A percentile compares a stretch with the other conserved stretches of the same genome.
Conservation (phyloP, 2,329 filamentous ascomycete genomes). For the Anthostomella pinea region DNA sequence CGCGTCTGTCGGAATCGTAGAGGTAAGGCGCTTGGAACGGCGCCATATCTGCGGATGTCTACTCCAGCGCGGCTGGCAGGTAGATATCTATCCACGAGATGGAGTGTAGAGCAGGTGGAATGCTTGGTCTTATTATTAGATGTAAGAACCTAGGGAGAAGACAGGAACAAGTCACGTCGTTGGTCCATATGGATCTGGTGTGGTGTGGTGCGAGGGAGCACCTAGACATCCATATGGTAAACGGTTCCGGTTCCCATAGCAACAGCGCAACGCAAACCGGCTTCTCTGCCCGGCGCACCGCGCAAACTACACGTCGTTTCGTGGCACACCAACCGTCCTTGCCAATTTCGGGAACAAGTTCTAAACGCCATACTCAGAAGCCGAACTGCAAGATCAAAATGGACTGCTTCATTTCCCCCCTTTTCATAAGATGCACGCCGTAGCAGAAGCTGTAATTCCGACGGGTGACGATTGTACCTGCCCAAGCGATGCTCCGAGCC, state of each 20-base stretch:
- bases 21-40: constrained; percentile 29
- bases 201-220: not conserved
- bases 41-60: constrained; percentile 26
- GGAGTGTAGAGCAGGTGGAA: constrained; percentile 7
- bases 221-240: not conserved
- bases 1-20: constrained; percentile 27
- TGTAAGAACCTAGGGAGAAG: constrained; percentile 5
- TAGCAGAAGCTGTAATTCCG: no score
- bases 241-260: constrained; percentile 30
- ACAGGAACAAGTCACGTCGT: constrained; percentile 5
- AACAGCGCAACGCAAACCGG: constrained; percentile 15
- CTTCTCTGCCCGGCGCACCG: no score
- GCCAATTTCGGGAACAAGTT: no score
- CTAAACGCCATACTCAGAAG: no score
- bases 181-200: constrained; percentile 1
- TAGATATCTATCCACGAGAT: constrained; percentile 17
- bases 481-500: no score
- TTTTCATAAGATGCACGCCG: no score
- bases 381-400: no score
- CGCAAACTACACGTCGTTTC: no score
- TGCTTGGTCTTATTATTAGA: constrained; percentile 9
- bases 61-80: constrained; percentile 18
- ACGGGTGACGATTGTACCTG: no score
- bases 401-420: no score
- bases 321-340: no score